Conservation (phyloP, 2,329 filamentous ascomycete species). For the Botrytis squamosa region DNA sequence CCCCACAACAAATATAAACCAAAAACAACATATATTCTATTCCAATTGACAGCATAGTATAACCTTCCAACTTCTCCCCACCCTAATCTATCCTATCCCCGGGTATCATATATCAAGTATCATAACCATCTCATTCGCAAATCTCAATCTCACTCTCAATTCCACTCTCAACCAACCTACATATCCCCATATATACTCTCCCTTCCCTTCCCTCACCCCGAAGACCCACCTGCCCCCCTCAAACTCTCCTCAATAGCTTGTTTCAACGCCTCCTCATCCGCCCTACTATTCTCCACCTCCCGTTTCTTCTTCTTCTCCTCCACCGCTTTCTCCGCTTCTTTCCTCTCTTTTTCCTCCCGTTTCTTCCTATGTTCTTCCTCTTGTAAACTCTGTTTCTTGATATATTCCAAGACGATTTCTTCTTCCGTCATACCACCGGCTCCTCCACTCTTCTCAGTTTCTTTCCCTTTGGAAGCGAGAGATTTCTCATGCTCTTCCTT, state of each 20-base stretch:
- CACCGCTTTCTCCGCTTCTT: not conserved
- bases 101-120: not conserved
- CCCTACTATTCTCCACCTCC: constrained; percentile 36
- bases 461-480: not conserved
- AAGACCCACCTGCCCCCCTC: constrained; percentile 37
- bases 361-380: constrained; percentile 55
- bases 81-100: not conserved
- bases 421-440: constrained; percentile 54
- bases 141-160: too few species aligned
- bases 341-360: constrained; percentile 19
- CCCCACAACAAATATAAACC: not conserved
- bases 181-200: not conserved
- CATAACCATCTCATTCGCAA: not conserved
- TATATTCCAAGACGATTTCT: constrained; percentile 71
- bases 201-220: not conserved
- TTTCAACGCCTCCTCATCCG: constrained; percentile 56
- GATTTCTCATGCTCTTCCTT: constrained; percentile 31
- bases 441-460: not conserved
- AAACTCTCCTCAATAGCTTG: constrained; percentile 57
- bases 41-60: not conserved
- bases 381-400: constrained; percentile 72
- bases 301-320: constrained; percentile 15
- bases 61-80: not conserved
- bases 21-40: not conserved
- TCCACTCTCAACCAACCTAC: not conserved